Percentiles rank a stretch among this genome's conserved stretches.
Conservation (phyloP, 2,329 filamentous ascomycete genomes). For the Penicillium corylophilum region DNA sequence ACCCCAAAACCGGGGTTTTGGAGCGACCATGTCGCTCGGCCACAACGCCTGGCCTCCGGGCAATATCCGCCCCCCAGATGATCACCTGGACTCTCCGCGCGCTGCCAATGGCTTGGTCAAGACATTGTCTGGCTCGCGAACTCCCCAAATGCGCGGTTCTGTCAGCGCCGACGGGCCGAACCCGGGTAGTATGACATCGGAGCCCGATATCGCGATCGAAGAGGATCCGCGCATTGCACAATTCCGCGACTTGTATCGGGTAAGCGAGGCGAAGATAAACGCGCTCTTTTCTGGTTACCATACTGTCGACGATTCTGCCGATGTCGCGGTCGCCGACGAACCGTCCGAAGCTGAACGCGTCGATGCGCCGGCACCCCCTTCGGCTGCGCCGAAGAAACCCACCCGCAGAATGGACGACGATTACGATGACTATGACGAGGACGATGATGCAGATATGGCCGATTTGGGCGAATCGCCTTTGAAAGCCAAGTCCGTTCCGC, state of each 20-base stretch:
- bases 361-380: slow-evolving; percentile 49
- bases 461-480: slow-evolving; percentile 48
- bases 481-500: slow-evolving; percentile 52
- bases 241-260: slow-evolving; percentile 75
- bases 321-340: slow-evolving; percentile 52
- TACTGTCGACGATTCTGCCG: slow-evolving; percentile 28
- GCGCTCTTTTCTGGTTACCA: slow-evolving; percentile 64
- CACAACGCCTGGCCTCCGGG: slow-evolving; percentile 68
- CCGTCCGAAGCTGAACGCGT: slow-evolving; percentile 44
- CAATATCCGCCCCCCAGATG: slow-evolving; percentile 61
- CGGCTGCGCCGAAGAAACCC: slow-evolving; percentile 53
- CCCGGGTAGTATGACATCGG: slow-evolving; percentile 49
- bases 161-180: slow-evolving; percentile 48
- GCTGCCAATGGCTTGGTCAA: slow-evolving; percentile 46
- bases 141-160: slow-evolving; percentile 46
- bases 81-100: slow-evolving; percentile 47
- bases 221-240: slow-evolving; percentile 67
- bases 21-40: slow-evolving; percentile 63
- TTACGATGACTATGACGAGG: slow-evolving; percentile 66
- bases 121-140: slow-evolving; percentile 45
- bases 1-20: slow-evolving; percentile 47
- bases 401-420: slow-evolving; percentile 76
- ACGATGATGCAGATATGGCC: slow-evolving; percentile 59
- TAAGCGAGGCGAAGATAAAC: slow-evolving; percentile 73
- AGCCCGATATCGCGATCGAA: slow-evolving; percentile 60